phyloP scores from a whole-genome alignment of 768 basidiomycete genomes.

The Leccinum incarnatum region DNA sequence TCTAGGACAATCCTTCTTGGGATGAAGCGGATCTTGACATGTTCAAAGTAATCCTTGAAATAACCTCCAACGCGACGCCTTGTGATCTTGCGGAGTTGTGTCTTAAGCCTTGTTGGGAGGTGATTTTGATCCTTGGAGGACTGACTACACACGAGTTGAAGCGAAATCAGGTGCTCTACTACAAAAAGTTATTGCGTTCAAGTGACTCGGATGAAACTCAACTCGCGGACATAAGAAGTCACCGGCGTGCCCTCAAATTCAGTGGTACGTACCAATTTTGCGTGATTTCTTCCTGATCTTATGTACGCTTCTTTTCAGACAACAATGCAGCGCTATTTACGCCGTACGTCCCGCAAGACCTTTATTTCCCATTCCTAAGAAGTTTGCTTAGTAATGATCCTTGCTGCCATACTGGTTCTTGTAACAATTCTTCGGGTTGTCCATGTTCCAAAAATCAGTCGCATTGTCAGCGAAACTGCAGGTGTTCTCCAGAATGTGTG shows the following conservation, averaged over 20 bases:
- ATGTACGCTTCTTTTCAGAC: constrained; percentile 17
- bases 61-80: constrained; percentile 44
- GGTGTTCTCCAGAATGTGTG: constrained; percentile 51
- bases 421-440: constrained; percentile 42
- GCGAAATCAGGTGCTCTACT: constrained; percentile 22
- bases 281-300: constrained; percentile 1
- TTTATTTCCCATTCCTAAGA: not conserved
- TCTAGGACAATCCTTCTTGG: constrained; percentile 36
- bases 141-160: constrained; percentile 1
- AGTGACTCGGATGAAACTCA: not conserved
- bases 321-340: constrained; percentile 15
- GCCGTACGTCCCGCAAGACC: constrained; percentile 19
- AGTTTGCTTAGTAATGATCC: constrained; percentile 39
- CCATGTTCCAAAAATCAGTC: constrained; percentile 48
- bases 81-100: constrained; percentile 57
- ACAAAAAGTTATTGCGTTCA: constrained; percentile 14
- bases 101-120: constrained; percentile 60
- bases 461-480: constrained; percentile 56
- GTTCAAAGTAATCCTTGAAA: constrained; percentile 39
- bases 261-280: constrained; percentile 15
- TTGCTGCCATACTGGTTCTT: constrained; percentile 58
- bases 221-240: constrained; percentile 2
- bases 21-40: constrained; percentile 36
- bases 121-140: constrained; percentile 18
- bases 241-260: constrained; percentile 15